These are phyloP conservation scores for Yamadazyma spencermartinsiae DNA, from an alignment of 1,139 yeast species.

Conservation along the genomic window DNA sequence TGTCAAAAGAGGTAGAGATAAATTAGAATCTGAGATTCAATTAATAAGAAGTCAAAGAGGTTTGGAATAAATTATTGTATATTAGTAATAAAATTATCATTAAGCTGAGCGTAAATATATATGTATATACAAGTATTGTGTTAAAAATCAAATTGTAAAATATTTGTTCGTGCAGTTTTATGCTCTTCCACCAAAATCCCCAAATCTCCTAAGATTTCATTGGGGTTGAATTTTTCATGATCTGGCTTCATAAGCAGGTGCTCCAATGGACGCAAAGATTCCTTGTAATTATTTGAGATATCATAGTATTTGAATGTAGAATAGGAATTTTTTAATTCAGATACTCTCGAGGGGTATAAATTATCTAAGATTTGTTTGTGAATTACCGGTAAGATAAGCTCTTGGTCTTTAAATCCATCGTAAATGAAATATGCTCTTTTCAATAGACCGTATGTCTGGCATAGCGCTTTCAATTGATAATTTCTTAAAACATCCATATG, in stretches of 20 bases:
- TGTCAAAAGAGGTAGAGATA: conserved; percentile 83
- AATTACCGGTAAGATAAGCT: conserved; percentile 15
- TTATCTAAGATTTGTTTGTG: conserved; percentile 19
- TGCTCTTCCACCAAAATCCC: conserved; percentile 5
- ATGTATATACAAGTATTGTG: conserved; percentile 3
- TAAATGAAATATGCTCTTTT: conserved; percentile 19
- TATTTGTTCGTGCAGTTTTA: not conserved
- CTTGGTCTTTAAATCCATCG: conserved; percentile 38
- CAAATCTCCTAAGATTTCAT: conserved; percentile 8
- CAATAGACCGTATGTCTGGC: conserved; percentile 17
- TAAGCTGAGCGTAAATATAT: too few relatives aligned
- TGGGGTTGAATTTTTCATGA: conserved; percentile 9
- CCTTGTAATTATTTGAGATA: conserved; percentile 12
- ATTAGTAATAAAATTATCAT: not conserved
- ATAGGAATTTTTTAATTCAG: conserved; percentile 11
- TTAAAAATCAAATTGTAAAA: conserved; percentile 9
- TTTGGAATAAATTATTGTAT: conserved; percentile 11
- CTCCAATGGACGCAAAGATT: conserved; percentile 11
- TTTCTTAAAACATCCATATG: conserved; percentile 12
- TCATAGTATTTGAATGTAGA: conserved; percentile 13
- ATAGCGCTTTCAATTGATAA: conserved; percentile 17
- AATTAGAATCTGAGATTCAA: conserved; percentile 75
- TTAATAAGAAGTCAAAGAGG: conserved; percentile 55
- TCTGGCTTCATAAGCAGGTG: conserved; percentile 12
- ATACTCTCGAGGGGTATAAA: conserved; percentile 13